These are phyloP conservation scores for Xylaria scruposa DNA, from an alignment of 495 filamentous ascomycete genomes.

Conservation along the genomic window DNA sequence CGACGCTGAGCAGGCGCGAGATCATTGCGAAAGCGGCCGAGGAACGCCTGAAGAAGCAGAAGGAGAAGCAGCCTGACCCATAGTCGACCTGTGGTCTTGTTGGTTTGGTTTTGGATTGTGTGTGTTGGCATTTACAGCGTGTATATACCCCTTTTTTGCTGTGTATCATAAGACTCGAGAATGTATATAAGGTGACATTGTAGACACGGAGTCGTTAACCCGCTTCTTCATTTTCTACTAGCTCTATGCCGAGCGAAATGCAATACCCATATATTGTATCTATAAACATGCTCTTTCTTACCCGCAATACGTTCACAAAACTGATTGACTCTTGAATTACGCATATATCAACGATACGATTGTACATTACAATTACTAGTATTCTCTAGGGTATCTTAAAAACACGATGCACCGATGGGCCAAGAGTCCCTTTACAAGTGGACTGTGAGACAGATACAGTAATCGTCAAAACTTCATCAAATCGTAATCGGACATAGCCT, in stretches of 20 bases:
- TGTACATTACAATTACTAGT: neutral
- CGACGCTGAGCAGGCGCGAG: constrained; percentile 63
- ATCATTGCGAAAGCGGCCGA: constrained; percentile 77
- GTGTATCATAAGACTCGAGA: neutral
- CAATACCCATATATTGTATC: neutral
- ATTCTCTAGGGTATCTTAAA: constrained; percentile 24
- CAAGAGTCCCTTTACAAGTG: neutral
- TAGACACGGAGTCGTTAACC: neutral
- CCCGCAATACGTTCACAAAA: neutral
- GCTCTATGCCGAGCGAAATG: neutral
- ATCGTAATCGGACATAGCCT: constrained; percentile 2
- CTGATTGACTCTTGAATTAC: neutral
- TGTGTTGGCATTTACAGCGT: constrained; percentile 12
- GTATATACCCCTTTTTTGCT: constrained; percentile 1
- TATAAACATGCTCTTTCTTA: neutral
- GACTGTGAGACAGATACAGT: neutral
- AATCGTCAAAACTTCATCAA: constrained; percentile 3
- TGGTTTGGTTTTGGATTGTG: neutral
- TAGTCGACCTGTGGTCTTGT: constrained; percentile 21
- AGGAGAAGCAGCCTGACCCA: constrained; percentile 49
- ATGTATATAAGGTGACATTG: neutral
- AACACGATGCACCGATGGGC: neutral
- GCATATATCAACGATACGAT: too few relatives aligned
- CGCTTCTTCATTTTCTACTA: neutral
- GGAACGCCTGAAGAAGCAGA: constrained; percentile 68